A percentile compares a stretch with the other conserved stretches of the same genome.
Evolutionary conservation across 768 basidiomycete species (phyloP).

Genomic region (Termitomyces sp.): DNA sequence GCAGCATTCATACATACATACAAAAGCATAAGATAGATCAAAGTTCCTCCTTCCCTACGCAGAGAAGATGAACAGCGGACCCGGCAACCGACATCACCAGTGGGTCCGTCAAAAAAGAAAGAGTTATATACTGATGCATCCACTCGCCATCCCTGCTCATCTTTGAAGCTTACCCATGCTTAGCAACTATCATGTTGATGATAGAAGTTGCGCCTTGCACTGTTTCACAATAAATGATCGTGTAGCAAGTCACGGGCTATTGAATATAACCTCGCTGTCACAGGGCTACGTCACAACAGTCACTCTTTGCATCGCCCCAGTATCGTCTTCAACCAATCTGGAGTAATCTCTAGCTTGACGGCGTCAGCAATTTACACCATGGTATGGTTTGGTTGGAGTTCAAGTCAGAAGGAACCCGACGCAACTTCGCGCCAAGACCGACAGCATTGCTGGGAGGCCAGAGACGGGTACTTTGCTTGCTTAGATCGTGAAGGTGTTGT

Average conservation of each 20-base stretch:
- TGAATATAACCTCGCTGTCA: background rate
- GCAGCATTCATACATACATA: background rate
- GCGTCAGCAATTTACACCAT: constrained; percentile 15
- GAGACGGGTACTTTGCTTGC: constrained; percentile 85
- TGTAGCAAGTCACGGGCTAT: background rate
- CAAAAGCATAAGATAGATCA: too few species aligned
- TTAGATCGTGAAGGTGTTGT: constrained; percentile 65
- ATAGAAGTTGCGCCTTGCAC: background rate
- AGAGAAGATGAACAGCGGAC: too few species aligned
- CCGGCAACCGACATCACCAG: background rate
- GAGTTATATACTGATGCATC: background rate
- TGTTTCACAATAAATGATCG: background rate
- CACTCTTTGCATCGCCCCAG: background rate
- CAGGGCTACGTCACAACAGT: background rate
- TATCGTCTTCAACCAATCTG: background rate
- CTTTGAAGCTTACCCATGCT: background rate
- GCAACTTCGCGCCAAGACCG: constrained; percentile 59
- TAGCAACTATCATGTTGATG: background rate
- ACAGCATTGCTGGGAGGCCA: constrained; percentile 76
- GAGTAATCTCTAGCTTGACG: background rate
- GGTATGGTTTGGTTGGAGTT: constrained; percentile 37
- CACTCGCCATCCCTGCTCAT: background rate
- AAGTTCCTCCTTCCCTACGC: too few species aligned
- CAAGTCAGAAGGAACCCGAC: constrained; percentile 33
- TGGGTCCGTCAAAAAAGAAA: background rate